phyloP scores from a whole-genome alignment of 140 eudicot genomes.

The Flaveria floridana region DNA sequence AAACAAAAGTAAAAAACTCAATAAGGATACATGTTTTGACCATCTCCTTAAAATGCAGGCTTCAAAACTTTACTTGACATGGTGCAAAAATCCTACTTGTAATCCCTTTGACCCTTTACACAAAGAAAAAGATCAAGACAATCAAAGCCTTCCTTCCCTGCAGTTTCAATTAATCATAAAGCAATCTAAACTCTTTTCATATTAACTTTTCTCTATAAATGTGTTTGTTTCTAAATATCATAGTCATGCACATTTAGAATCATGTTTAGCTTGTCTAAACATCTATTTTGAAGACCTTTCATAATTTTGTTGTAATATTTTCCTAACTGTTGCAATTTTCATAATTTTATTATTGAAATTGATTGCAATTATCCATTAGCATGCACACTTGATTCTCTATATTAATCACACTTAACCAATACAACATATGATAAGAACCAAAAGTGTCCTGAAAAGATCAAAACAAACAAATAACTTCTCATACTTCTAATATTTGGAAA shows the following conservation, averaged over 20 bases:
- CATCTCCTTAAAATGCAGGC: constrained; percentile 95
- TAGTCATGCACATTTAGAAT: not conserved
- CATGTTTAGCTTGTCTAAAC: not conserved
- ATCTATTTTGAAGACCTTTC: not conserved
- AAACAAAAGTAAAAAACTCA: not conserved
- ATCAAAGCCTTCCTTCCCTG: not conserved
- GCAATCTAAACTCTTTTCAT: not conserved
- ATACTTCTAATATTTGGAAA: constrained; percentile 12
- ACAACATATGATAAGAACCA: constrained; percentile 10
- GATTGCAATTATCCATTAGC: not conserved
- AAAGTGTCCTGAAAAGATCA: constrained; percentile 13
- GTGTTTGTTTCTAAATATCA: not conserved
- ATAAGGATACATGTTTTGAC: constrained; percentile 78
- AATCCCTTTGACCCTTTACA: too few species aligned
- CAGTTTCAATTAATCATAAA: constrained; percentile 18
- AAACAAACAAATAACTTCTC: constrained; percentile 19
- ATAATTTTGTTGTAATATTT: too few species aligned
- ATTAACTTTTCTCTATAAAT: not conserved
- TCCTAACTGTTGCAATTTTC: too few species aligned
- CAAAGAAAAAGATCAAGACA: too few species aligned
- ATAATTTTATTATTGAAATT: not conserved
- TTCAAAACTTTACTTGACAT: constrained; percentile 82
- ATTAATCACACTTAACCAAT: constrained; percentile 18
- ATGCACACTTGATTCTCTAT: not conserved
- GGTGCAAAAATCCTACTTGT: constrained; percentile 22